These are phyloP conservation scores for Chlorella vulgaris DNA, from an alignment of 139 green algal genomes.

Conservation along the genomic window DNA sequence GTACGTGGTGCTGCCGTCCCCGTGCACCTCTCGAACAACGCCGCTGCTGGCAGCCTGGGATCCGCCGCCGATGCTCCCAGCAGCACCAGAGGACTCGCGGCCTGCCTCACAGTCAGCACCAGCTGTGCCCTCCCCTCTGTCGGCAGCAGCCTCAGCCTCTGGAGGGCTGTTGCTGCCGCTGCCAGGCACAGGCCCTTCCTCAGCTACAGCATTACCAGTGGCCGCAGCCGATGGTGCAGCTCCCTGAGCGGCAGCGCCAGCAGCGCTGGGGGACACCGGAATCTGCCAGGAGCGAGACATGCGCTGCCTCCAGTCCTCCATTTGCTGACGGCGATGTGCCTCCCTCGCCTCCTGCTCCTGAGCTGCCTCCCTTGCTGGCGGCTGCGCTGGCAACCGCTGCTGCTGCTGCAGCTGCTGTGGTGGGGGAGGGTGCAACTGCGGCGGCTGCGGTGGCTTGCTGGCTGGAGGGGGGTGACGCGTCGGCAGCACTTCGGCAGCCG, in stretches of 20 bases:
- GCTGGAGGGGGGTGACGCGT: too few species aligned
- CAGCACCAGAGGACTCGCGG: too few species aligned
- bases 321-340: background rate
- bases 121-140: background rate
- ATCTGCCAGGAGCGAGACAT: constrained; percentile 3
- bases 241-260: background rate
- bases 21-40: background rate
- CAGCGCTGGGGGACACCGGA: too few species aligned
- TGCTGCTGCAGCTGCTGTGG: background rate
- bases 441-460: too few species aligned
- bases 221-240: background rate
- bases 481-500: constrained; percentile 18
- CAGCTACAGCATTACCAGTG: background rate
- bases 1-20: background rate
- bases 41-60: background rate
- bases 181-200: background rate
- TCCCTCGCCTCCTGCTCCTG: background rate
- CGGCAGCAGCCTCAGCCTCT: background rate
- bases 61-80: too few species aligned
- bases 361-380: too few species aligned
- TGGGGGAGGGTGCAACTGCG: background rate
- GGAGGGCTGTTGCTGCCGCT: background rate
- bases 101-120: background rate
- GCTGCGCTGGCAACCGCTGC: too few species aligned
- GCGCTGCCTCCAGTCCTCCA: constrained; percentile 18